These are phyloP conservation scores for Galium porrigens DNA, from an alignment of 305 asterid genomes.

Conservation along the genomic window DNA sequence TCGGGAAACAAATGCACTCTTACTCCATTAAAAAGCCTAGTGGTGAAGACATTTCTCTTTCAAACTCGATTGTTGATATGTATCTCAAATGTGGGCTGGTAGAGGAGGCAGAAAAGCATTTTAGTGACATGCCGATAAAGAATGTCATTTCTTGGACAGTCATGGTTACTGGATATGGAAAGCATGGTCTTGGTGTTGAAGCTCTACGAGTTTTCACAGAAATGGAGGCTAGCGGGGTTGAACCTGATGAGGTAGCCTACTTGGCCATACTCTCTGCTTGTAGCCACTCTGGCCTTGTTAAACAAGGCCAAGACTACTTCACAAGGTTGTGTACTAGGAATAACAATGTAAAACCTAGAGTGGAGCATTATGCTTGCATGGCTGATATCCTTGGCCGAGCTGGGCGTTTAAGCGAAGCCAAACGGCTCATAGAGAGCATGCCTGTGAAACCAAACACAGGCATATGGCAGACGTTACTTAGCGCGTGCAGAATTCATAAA, in stretches of 20 bases:
- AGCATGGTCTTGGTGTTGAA: slow-evolving; percentile 37
- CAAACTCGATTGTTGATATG: slow-evolving; percentile 44
- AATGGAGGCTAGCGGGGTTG: slow-evolving; percentile 31
- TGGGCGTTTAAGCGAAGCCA: slow-evolving; percentile 43
- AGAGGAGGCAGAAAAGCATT: slow-evolving; percentile 35
- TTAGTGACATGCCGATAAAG: slow-evolving; percentile 26
- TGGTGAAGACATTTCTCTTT: slow-evolving; percentile 29
- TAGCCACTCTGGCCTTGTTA: slow-evolving; percentile 50
- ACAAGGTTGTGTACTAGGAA: slow-evolving; percentile 27
- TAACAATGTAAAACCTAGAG: slow-evolving; percentile 26
- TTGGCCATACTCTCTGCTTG: slow-evolving; percentile 55
- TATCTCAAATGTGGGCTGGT: slow-evolving; percentile 45
- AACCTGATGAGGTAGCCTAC: slow-evolving; percentile 45
- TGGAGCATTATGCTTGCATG: slow-evolving; percentile 59
- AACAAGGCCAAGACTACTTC: slow-evolving; percentile 39
- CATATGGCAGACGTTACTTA: slow-evolving; percentile 48
- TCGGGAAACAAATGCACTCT: slow-evolving; percentile 57
- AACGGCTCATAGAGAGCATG: slow-evolving; percentile 36
- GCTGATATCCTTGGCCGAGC: slow-evolving; percentile 49
- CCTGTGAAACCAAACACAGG: slow-evolving; percentile 37
- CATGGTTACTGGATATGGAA: slow-evolving; percentile 50
- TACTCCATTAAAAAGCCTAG: slow-evolving; percentile 30
- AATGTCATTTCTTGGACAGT: slow-evolving; percentile 44
- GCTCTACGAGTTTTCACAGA: slow-evolving; percentile 38
- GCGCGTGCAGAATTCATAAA: slow-evolving; percentile 40